Evolutionary conservation across 768 basidiomycete species (phyloP).

Genomic region (Leccinellum rugosiceps): DNA sequence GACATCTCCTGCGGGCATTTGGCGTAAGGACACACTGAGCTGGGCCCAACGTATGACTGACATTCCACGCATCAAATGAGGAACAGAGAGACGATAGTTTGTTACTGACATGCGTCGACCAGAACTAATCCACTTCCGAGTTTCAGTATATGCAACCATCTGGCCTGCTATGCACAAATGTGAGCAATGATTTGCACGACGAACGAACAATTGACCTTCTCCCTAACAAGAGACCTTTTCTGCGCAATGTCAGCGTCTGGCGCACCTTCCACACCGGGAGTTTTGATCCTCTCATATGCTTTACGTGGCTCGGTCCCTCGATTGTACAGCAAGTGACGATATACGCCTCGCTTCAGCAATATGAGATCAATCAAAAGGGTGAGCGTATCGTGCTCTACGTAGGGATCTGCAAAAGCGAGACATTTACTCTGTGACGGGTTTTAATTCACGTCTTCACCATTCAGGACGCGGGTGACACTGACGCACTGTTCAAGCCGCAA

Average conservation of each 20-base stretch:
- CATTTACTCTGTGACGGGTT: slow-evolving; percentile 48
- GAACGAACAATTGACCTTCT: slow-evolving; percentile 23
- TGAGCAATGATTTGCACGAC: slow-evolving; percentile 1
- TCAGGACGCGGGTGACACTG: slow-evolving; percentile 29
- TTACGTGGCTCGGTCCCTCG: slow-evolving; percentile 64
- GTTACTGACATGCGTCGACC: slow-evolving; percentile 68
- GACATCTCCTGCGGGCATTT: neutral
- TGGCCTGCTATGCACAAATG: slow-evolving; percentile 45
- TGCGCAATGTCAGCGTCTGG: neutral
- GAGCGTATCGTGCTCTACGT: slow-evolving; percentile 79
- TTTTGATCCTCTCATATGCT: slow-evolving; percentile 24
- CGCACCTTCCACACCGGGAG: neutral
- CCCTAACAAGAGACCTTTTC: slow-evolving; percentile 13
- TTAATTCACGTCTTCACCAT: slow-evolving; percentile 2
- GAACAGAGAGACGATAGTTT: neutral
- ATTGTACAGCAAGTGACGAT: slow-evolving; percentile 79
- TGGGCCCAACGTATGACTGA: slow-evolving; percentile 80
- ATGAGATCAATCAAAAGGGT: slow-evolving; percentile 77
- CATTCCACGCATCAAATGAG: neutral
- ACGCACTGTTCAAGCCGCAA: slow-evolving; percentile 84
- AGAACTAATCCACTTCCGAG: slow-evolving; percentile 58
- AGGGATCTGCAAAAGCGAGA: slow-evolving; percentile 74
- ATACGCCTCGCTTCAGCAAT: slow-evolving; percentile 77
- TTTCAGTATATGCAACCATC: slow-evolving; percentile 57
- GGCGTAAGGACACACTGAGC: slow-evolving; percentile 43